These are phyloP conservation scores for Penicillium sp. DNA, from an alignment of 2,329 filamentous ascomycete species.

Conservation along the genomic window DNA sequence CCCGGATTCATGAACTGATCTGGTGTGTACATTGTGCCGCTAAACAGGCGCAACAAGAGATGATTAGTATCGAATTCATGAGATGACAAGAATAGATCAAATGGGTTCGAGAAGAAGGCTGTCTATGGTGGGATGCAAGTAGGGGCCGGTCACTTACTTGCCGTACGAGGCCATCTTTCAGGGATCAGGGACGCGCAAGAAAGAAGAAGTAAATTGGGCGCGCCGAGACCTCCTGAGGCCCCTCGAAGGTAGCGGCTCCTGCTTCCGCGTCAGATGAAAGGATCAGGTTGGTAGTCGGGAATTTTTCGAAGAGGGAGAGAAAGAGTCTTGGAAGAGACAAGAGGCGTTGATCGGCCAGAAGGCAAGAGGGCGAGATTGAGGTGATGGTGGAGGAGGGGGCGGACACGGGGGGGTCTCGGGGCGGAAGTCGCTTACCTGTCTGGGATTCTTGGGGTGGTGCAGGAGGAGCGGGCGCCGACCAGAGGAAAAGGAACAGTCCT, in stretches of 20 bases:
- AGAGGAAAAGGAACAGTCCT: conserved; percentile 18
- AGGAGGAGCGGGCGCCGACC: not conserved
- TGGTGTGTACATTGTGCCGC: conserved; percentile 59
- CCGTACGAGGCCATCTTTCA: conserved; percentile 36
- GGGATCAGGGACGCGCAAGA: conserved; percentile 10
- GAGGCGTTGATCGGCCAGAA: not conserved
- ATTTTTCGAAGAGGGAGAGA: not conserved
- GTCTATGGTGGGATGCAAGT: not conserved
- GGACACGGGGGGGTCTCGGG: not conserved
- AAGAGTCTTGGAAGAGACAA: not conserved
- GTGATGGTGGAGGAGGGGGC: not conserved
- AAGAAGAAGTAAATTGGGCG: conserved; percentile 20
- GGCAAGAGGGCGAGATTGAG: not conserved
- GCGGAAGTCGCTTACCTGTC: conserved; percentile 7
- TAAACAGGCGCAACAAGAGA: conserved; percentile 8
- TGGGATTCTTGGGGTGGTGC: not conserved
- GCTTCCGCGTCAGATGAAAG: not conserved
- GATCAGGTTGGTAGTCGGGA: conserved; percentile 6
- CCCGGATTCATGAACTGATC: conserved; percentile 94
- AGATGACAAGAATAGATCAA: not conserved
- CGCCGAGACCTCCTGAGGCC: conserved; percentile 28
- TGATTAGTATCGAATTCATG: not conserved
- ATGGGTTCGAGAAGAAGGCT: not conserved
- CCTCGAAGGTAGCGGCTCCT: conserved; percentile 15
- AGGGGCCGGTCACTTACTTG: conserved; percentile 33